A percentile compares a stretch with the other conserved stretches of the same genome.
Evolutionary conservation across 352 stramenopile genomes (phyloP).

Genomic region (Phytophthora cryptogea): DNA sequence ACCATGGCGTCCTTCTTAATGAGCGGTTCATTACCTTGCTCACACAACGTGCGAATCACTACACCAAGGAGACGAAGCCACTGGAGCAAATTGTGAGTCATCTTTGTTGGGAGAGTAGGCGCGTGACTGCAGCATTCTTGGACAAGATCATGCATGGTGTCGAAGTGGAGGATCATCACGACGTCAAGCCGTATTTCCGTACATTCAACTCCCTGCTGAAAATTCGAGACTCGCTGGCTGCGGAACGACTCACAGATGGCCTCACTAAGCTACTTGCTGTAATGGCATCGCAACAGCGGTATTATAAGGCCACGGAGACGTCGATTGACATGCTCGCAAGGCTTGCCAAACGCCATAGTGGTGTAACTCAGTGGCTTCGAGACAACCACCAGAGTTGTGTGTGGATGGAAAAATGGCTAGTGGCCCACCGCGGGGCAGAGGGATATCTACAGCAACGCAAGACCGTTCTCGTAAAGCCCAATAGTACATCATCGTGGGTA

Average conservation of each 20-base stretch:
- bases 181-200: conserved; percentile 89
- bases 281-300: conserved; percentile 86
- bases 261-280: conserved; percentile 78
- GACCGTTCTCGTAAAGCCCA: conserved; percentile 84
- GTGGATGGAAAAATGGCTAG: conserved; percentile 88
- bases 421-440: conserved; percentile 61
- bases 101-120: conserved; percentile 79
- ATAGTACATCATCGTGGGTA: conserved; percentile 84
- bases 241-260: conserved; percentile 62
- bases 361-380: conserved; percentile 67
- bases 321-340: conserved; percentile 88
- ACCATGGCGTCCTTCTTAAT: conserved; percentile 72
- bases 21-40: conserved; percentile 81
- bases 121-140: conserved; percentile 58
- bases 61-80: conserved; percentile 81
- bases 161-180: conserved; percentile 80
- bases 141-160: conserved; percentile 77
- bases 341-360: conserved; percentile 74
- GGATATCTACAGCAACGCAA: conserved; percentile 75
- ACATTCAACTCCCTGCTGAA: conserved; percentile 84
- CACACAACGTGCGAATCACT: conserved; percentile 71
- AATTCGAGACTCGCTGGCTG: conserved; percentile 69
- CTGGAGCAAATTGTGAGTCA: conserved; percentile 80
- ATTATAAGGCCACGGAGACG: conserved; percentile 86
- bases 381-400: conserved; percentile 65